Conservation (phyloP, 2,329 filamentous ascomycete genomes). For the Cladorrhinum sp. region DNA sequence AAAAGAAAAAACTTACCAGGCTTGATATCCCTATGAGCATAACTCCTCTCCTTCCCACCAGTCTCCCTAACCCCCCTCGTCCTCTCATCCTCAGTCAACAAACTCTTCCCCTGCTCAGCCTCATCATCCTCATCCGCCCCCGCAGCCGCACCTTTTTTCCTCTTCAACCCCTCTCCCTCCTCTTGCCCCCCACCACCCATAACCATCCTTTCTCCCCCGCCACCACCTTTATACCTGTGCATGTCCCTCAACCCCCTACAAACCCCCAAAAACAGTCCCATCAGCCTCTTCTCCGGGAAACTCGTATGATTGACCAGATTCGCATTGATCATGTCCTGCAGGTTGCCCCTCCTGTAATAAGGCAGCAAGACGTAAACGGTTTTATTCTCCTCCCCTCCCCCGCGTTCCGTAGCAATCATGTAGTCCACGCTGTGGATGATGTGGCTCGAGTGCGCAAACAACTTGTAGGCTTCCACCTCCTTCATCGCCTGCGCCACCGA, state of each 20-base stretch:
- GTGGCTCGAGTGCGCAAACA: slow-evolving; percentile 78
- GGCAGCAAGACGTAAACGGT: slow-evolving; percentile 96
- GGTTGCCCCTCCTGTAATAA: slow-evolving; percentile 91
- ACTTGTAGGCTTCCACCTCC: slow-evolving; percentile 93
- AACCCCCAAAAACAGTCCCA: slow-evolving; percentile 88
- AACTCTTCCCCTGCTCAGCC: slow-evolving; percentile 71
- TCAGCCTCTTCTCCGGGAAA: slow-evolving; percentile 83
- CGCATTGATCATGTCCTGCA: slow-evolving; percentile 98
- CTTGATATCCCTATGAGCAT: slow-evolving; percentile 96
- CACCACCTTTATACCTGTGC: slow-evolving; percentile 74
- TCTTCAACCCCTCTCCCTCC: slow-evolving; percentile 36
- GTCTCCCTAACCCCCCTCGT: slow-evolving; percentile 58
- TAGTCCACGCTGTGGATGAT: slow-evolving; percentile 88
- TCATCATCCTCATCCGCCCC: slow-evolving; percentile 65
- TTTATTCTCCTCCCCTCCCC: slow-evolving; percentile 62
- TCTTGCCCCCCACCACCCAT: slow-evolving; percentile 45
- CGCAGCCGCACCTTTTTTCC: slow-evolving; percentile 35
- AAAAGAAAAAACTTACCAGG: slow-evolving; percentile 59
- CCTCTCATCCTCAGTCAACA: slow-evolving; percentile 75
- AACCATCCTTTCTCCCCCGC: slow-evolving; percentile 45
- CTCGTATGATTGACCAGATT: slow-evolving; percentile 92
- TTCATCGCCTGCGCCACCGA: slow-evolving; percentile 92
- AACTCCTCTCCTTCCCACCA: slow-evolving; percentile 70
- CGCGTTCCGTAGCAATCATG: slow-evolving; percentile 71
- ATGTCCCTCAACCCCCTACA: slow-evolving; percentile 84